Evolutionary conservation across 2,329 filamentous ascomycete genomes (phyloP), one percentile per base, ranked within the genome.

Genomic region (Botrytis byssoidea): DNA sequence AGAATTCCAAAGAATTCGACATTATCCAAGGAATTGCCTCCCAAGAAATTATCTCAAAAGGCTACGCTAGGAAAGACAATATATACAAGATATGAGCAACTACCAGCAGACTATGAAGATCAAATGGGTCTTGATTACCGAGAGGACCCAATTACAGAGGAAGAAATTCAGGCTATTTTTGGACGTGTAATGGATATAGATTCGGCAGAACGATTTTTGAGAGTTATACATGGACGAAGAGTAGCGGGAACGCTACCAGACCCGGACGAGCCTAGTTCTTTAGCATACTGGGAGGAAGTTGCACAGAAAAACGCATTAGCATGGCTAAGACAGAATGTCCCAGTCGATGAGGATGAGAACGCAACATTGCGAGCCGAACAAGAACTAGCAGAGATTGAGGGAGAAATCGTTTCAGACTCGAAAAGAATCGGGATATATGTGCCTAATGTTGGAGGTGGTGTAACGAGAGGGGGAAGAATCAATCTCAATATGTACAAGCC

Each of bases 201-300:
- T 5, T 78, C 80, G 8, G 89, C 86, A 32, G 91, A 91, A 79
- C 82, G 81, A 63, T 80, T 91, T 61, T 81, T 91, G 68, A 83
- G 84, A 70, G 87, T 91, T 68, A 81, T 91, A 20, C 90, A 92
- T 79, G 90, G 89, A 14, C 86, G 89, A 51, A 85, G 90, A 59
- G 88, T 92, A 35, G 88, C 89, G 12, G 90, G 90, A 48, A 90
- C 89, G 4, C 83, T 91, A 60, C 85, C 89, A 18, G 89, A 91
- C 78, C 89, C 89, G 3, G 83, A 82, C 7, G 84, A 88, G 66
- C 81, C 67, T 22, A 60, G 20, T 32, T 55, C 65, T 46, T 72
- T 74, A 29, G 59, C 73, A 57, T 55, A 65, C 14, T 78, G 75
- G 63, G 74, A 79, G 59, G 46, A 73, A 55, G 42, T 55, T 20